Evolutionary conservation across 495 filamentous ascomycete species (phyloP).

Genomic region (Jackrogersella minutella): DNA sequence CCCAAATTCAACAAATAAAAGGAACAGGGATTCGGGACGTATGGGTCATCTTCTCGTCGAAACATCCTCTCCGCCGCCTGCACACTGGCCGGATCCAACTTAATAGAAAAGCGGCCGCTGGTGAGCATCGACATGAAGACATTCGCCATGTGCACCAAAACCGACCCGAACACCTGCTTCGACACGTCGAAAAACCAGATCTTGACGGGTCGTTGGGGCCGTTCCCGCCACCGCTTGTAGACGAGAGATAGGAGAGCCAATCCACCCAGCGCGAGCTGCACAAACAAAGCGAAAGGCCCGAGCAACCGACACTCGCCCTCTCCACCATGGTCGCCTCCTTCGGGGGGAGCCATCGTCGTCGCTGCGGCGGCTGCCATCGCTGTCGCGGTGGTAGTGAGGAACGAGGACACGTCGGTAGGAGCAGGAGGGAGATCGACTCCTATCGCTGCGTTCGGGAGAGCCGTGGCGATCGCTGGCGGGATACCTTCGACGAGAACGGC

Average conservation of each 20-base stretch:
- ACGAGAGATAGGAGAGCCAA: slow-evolving; percentile 86
- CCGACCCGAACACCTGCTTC: slow-evolving; percentile 96
- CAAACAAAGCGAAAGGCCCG: slow-evolving; percentile 84
- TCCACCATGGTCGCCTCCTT: slow-evolving; percentile 24
- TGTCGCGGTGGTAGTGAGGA: slow-evolving; percentile 44
- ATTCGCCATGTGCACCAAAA: slow-evolving; percentile 89
- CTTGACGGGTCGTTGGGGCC: slow-evolving; percentile 87
- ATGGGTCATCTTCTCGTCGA: slow-evolving; percentile 59
- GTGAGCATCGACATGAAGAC: slow-evolving; percentile 95
- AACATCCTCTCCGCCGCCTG: slow-evolving; percentile 45
- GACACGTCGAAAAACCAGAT: slow-evolving; percentile 97
- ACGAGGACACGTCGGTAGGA: slow-evolving; percentile 40
- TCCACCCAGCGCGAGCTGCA: slow-evolving; percentile 86
- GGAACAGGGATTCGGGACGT: slow-evolving; percentile 90
- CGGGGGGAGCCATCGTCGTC: slow-evolving; percentile 25
- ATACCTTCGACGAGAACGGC: slow-evolving; percentile 21
- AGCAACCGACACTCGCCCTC: slow-evolving; percentile 81
- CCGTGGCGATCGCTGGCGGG: slow-evolving; percentile 42
- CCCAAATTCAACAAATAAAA: slow-evolving; percentile 94
- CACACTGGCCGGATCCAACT: slow-evolving; percentile 54
- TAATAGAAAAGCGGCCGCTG: slow-evolving; percentile 72
- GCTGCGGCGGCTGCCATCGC: slow-evolving; percentile 42
- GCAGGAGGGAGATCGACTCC: slow-evolving; percentile 43
- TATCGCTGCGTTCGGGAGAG: slow-evolving; percentile 38
- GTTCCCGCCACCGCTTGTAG: slow-evolving; percentile 90